These are phyloP conservation scores for Flaveria robusta DNA, from an alignment of 129 eudicot genomes.

Conservation along the genomic window DNA sequence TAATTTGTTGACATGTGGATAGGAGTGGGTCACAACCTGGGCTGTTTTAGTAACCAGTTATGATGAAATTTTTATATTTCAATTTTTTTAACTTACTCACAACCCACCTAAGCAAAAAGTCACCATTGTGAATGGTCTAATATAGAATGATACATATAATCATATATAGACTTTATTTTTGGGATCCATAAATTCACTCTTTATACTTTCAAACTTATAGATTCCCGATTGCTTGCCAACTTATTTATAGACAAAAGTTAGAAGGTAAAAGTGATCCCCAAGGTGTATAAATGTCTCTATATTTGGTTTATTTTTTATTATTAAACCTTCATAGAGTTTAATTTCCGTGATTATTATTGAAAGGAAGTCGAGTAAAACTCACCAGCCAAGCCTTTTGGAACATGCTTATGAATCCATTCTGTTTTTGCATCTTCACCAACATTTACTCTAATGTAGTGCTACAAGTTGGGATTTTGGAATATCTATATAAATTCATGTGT, in stretches of 20 bases:
- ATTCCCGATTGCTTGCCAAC: not conserved
- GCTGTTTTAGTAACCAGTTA: no score
- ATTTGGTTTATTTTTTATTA: not conserved
- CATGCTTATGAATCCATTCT: slow-evolving; percentile 52
- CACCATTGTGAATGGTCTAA: no score
- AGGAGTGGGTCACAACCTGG: no score
- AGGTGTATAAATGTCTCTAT: not conserved
- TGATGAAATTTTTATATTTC: no score
- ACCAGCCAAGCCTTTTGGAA: slow-evolving; percentile 61
- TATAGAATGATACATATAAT: no score
- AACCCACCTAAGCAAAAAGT: no score
- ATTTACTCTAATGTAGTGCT: slow-evolving; percentile 47
- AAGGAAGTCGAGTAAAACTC: not conserved
- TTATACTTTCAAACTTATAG: not conserved
- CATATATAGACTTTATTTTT: not conserved
- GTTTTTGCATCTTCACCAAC: slow-evolving; percentile 46
- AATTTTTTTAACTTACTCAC: no score
- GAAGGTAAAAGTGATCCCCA: not conserved
- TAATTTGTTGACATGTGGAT: no score
- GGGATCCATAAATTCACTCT: not conserved
- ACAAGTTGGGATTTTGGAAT: slow-evolving; percentile 4
- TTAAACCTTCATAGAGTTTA: not conserved
- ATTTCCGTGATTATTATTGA: not conserved
- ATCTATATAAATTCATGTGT: not conserved
- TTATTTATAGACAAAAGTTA: not conserved